Conservation (phyloP, 306 rosid species). For the Datisca glomerata region DNA sequence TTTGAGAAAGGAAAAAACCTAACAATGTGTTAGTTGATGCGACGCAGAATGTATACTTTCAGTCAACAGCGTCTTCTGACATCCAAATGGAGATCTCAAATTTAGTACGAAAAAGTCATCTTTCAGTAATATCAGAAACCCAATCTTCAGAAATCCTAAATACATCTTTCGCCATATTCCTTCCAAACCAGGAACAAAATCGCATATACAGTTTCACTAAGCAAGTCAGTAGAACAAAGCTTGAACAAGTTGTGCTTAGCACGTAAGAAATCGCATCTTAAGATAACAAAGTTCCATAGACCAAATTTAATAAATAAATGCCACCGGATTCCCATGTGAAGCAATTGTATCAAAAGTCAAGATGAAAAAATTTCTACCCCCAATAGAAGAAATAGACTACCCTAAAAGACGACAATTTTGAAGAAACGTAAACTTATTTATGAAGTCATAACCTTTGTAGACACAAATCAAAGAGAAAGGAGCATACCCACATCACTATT, state of each 20-base stretch:
- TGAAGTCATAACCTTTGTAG: too few species aligned
- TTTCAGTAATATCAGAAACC: not conserved
- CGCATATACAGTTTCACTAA: not conserved
- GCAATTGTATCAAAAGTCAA: not conserved
- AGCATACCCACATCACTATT: conserved; percentile 28
- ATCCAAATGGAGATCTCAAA: not conserved
- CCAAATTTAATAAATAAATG: conserved; percentile 2
- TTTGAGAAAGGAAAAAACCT: not conserved
- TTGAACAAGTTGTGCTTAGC: too few species aligned
- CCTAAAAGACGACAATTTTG: not conserved
- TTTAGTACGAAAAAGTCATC: not conserved
- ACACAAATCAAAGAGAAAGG: conserved; percentile 2
- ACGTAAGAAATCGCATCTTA: not conserved
- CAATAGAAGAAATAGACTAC: not conserved
- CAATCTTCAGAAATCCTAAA: not conserved
- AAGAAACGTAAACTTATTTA: too few species aligned
- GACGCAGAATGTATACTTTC: too few species aligned
- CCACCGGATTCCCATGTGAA: not conserved
- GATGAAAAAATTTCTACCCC: not conserved
- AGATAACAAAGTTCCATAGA: not conserved
- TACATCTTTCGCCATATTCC: too few species aligned
- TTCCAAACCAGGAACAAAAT: too few species aligned
- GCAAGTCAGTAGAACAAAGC: not conserved
- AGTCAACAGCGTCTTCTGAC: not conserved
- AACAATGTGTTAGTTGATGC: too few species aligned